Evolutionary conservation across 768 basidiomycete genomes (phyloP).

Genomic region (Phylloporus sp.): DNA sequence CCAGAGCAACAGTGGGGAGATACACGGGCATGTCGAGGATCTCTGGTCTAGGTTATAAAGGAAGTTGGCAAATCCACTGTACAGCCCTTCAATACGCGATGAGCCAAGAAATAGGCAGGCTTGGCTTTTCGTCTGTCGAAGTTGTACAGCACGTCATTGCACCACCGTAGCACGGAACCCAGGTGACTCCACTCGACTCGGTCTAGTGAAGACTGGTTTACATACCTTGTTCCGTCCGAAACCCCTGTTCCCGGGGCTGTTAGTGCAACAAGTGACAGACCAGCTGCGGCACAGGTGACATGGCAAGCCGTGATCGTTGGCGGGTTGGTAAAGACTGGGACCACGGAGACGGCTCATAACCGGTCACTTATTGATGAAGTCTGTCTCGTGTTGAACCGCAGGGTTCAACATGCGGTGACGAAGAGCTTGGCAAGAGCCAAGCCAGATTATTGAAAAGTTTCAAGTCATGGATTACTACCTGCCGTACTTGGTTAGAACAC

Average conservation of each 20-base stretch:
- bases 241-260: not conserved
- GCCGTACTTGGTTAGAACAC: slow-evolving; percentile 2
- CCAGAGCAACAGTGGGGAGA: not conserved
- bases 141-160: not conserved
- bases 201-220: not conserved
- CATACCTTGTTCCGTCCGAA: not conserved
- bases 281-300: not conserved
- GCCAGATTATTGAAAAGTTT: not conserved
- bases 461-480: slow-evolving; percentile 12
- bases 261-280: not conserved
- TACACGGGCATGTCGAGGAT: not conserved
- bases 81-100: not conserved
- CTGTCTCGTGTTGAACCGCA: not conserved
- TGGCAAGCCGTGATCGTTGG: not conserved
- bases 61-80: not conserved
- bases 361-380: not conserved
- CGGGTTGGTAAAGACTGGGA: no score
- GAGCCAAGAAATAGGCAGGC: not conserved
- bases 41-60: slow-evolving; percentile 6
- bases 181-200: slow-evolving; percentile 5
- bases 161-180: slow-evolving; percentile 1
- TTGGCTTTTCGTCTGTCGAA: slow-evolving; percentile 8
- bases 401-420: not conserved
- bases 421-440: slow-evolving; percentile 15
- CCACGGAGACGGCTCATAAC: not conserved